Base-by-base conservation (phyloP, 495 filamentous ascomycete species). In the Penicillium parvum region DNA sequence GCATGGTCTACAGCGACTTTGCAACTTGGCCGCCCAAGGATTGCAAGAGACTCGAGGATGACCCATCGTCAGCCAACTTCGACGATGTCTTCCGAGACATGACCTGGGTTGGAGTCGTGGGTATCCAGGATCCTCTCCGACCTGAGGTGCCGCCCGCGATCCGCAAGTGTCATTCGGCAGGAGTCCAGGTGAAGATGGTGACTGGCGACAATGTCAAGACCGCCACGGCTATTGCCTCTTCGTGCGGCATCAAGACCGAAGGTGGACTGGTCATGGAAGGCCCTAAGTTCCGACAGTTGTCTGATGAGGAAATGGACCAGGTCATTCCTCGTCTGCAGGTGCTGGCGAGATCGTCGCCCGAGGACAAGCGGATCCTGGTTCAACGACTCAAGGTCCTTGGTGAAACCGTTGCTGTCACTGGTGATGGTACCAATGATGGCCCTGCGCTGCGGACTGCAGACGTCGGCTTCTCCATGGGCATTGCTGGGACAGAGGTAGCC, bases 391-490 rank as follows among this genome's bases (percentile, higher is more conserved):
- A 88, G 64, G 67, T 81, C 14, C 74, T 81, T 47, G 84, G 82
- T 14, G 85, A 90, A 42, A 88, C 80, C n/a, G 86, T 91, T 23
- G 86, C 86, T 27, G 86, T 91, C 1, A 95, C 88, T 6, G 88
- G 88, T 30, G 88, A 95, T 55, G 88, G 88, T 12, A 95, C 88
- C 37, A 95, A 95, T 57, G 88, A 95, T 61, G 88, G 86, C 1
- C 88, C 88, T 8, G 88, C 88, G 32, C 71, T 95, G 42, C 88
- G 86, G 55, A 82, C 82, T 49, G 87, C 88, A 17, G 88, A 95
- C 59, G 85, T 95, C 32, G 88, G 88, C 12, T 95, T 95, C 64
- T 90, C 88, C 34, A 95, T 95, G 88, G 88, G 88, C 33, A 90
- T 92, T 48, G 79, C 86, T 33, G 88, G 88, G 26, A 95, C 88